Conservation (phyloP, 2,329 filamentous ascomycete species). For the Aspergillus versicolor region DNA sequence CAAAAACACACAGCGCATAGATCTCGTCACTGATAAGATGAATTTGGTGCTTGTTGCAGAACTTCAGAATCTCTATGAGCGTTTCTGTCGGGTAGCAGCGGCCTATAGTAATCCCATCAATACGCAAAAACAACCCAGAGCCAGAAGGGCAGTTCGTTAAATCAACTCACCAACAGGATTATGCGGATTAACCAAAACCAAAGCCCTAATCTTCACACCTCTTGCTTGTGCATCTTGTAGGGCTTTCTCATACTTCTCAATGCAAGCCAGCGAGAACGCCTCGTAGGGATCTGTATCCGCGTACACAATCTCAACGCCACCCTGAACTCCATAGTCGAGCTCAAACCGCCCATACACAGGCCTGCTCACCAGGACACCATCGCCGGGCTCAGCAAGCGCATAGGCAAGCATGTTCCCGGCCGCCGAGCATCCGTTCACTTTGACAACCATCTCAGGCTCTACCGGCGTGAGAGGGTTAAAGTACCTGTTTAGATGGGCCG, state of each 20-base stretch:
- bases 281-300: constrained; percentile 38
- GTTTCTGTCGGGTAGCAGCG: constrained; percentile 47
- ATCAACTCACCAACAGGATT: constrained; percentile 40
- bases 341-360: constrained; percentile 52
- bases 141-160: background rate
- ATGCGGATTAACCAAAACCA: constrained; percentile 47
- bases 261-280: constrained; percentile 34
- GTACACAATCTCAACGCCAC: constrained; percentile 41
- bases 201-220: constrained; percentile 38
- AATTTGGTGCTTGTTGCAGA: constrained; percentile 51
- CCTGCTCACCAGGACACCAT: constrained; percentile 47
- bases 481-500: constrained; percentile 42
- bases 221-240: constrained; percentile 29
- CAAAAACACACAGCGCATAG: constrained; percentile 54
- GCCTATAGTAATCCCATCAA: constrained; percentile 21
- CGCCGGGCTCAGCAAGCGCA: constrained; percentile 43
- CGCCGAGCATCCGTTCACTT: constrained; percentile 44
- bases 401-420: constrained; percentile 46
- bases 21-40: constrained; percentile 59
- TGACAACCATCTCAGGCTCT: constrained; percentile 37
- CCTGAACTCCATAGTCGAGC: constrained; percentile 49
- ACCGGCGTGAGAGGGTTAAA: constrained; percentile 39
- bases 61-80: constrained; percentile 46
- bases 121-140: background rate
- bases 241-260: constrained; percentile 40